A percentile compares a stretch with the other conserved stretches of the same genome.
These are phyloP conservation scores for Przewalskia tangutica DNA, from an alignment of 257 asterid genomes.

Conservation along the genomic window DNA sequence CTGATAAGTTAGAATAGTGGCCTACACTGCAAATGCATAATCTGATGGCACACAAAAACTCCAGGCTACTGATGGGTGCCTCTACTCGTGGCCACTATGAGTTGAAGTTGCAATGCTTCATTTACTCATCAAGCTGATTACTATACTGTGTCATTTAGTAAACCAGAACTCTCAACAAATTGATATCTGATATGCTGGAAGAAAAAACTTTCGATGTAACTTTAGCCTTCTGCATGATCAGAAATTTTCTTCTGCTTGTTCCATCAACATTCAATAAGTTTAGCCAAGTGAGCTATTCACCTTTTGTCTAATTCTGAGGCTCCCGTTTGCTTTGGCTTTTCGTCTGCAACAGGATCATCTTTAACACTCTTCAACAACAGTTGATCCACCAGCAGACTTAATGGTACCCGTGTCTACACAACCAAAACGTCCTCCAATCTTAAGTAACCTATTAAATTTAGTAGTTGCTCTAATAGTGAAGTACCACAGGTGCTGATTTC, in stretches of 20 bases:
- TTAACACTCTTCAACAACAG: constrained; percentile 21
- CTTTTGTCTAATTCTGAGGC: constrained; percentile 53
- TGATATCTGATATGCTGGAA: background rate
- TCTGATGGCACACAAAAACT: background rate
- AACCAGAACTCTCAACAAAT: background rate
- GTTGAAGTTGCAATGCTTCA: background rate
- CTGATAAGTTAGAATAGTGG: background rate
- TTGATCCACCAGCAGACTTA: background rate
- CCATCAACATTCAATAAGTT: constrained; percentile 59
- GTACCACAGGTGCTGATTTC: background rate
- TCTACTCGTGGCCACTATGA: background rate
- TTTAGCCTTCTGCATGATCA: constrained; percentile 62
- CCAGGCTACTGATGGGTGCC: background rate
- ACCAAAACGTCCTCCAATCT: background rate
- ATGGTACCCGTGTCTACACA: background rate
- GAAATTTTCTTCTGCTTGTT: constrained; percentile 31
- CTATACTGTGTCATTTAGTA: background rate
- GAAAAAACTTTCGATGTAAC: constrained; percentile 14
- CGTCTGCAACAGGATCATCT: constrained; percentile 23
- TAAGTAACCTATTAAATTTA: background rate
- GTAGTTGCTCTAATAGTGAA: background rate
- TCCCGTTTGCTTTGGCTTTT: constrained; percentile 15
- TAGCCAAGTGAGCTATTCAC: constrained; percentile 57
- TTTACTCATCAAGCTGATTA: background rate
- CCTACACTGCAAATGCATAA: background rate